phyloP scores from a whole-genome alignment of 208 protist species.

The Trypanosoma scelopori region DNA sequence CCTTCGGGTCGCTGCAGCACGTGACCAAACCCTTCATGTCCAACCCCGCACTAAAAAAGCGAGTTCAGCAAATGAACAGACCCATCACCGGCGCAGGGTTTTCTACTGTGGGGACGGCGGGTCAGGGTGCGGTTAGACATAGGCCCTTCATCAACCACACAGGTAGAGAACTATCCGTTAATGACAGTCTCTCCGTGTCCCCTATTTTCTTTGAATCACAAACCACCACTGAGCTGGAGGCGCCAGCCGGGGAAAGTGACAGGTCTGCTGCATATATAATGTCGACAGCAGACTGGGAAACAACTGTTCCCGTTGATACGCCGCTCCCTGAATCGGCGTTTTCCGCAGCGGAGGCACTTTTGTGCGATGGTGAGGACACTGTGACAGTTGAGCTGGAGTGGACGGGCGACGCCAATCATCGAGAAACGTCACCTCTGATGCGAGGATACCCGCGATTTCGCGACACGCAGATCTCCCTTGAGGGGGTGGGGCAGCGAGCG shows the following conservation, averaged over 20 bases:
- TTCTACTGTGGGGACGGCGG: constrained; percentile 27
- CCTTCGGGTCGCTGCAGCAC: constrained; percentile 26
- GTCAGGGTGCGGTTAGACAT: constrained; percentile 29
- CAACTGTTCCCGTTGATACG: not conserved
- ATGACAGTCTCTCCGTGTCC: not conserved
- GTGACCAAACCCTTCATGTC: constrained; percentile 33
- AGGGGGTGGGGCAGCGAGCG: constrained; percentile 6
- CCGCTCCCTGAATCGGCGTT: not conserved
- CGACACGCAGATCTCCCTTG: constrained; percentile 41
- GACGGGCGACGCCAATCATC: constrained; percentile 17
- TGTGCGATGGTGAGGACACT: constrained; percentile 3
- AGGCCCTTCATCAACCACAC: constrained; percentile 50
- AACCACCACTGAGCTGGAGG: not conserved
- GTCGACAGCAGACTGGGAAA: not conserved
- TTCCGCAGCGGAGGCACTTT: not conserved
- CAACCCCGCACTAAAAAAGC: constrained; percentile 28
- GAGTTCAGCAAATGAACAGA: constrained; percentile 41
- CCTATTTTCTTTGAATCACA: not conserved
- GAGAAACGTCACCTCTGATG: constrained; percentile 42
- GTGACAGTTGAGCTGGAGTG: constrained; percentile 11
- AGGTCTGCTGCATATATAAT: not conserved
- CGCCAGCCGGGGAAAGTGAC: not conserved
- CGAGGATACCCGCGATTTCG: constrained; percentile 63
- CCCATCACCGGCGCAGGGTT: constrained; percentile 53
- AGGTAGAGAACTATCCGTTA: not conserved